Evolutionary conservation across 352 stramenopile genomes (phyloP).

Genomic region (Phytophthora palmivora): DNA sequence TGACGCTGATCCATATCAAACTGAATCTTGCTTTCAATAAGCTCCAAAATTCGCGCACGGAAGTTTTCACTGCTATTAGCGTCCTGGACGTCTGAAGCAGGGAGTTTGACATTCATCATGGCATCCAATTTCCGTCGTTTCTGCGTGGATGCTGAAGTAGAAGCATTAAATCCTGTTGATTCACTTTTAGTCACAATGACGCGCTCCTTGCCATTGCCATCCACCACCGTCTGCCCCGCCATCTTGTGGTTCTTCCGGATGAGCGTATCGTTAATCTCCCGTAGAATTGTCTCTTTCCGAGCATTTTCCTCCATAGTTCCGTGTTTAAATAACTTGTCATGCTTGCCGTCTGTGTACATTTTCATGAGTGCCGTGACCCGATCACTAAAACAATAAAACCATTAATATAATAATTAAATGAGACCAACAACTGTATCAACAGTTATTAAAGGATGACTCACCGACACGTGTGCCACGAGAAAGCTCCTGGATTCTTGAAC

Average conservation of each 20-base stretch:
- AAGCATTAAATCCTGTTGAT: neutral
- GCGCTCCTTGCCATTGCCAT: slow-evolving; percentile 28
- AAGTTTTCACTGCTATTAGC: slow-evolving; percentile 55
- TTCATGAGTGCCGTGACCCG: slow-evolving; percentile 82
- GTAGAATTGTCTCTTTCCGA: slow-evolving; percentile 71
- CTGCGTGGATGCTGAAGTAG: slow-evolving; percentile 5
- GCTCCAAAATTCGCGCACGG: slow-evolving; percentile 62
- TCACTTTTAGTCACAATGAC: slow-evolving; percentile 28
- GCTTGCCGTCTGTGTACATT: slow-evolving; percentile 78
- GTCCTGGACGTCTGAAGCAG: slow-evolving; percentile 10
- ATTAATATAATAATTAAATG: slow-evolving; percentile 18
- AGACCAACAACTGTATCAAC: neutral
- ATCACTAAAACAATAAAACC: slow-evolving; percentile 47
- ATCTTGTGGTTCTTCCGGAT: slow-evolving; percentile 61
- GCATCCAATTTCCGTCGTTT: slow-evolving; percentile 41
- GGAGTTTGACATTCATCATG: slow-evolving; percentile 2
- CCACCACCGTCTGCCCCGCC: slow-evolving; percentile 24
- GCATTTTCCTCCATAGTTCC: slow-evolving; percentile 72
- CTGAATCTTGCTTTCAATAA: slow-evolving; percentile 85
- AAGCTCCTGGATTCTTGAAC: slow-evolving; percentile 74
- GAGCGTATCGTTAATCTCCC: slow-evolving; percentile 62
- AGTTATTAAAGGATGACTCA: slow-evolving; percentile 32
- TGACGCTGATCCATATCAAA: slow-evolving; percentile 85
- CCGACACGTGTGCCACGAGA: slow-evolving; percentile 87
- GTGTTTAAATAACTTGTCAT: slow-evolving; percentile 88